phyloP scores from a whole-genome alignment of 1,284 basidiomycete genomes.

The Ganoderma sp. region DNA sequence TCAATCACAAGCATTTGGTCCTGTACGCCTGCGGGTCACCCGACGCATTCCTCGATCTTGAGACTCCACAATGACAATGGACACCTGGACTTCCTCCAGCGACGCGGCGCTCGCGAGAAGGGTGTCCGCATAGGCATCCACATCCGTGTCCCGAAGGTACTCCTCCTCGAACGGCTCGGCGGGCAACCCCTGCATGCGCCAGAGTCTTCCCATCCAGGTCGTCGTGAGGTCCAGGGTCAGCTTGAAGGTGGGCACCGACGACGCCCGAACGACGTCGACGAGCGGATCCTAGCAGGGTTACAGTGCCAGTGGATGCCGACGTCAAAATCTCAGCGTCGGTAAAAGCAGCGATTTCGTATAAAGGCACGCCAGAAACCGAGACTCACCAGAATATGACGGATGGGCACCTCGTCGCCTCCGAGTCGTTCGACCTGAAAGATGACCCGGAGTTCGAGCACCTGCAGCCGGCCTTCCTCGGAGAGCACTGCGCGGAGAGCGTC shows the following conservation, averaged over 20 bases:
- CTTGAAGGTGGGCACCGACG: neutral
- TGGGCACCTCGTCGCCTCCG: neutral
- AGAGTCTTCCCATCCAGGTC: neutral
- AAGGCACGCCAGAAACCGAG: neutral
- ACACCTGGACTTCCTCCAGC: neutral
- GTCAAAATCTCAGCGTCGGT: too few relatives aligned
- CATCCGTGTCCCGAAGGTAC: neutral
- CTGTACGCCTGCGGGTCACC: neutral
- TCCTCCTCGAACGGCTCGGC: neutral
- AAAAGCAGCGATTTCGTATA: too few relatives aligned
- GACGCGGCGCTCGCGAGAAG: neutral
- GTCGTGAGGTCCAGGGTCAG: neutral
- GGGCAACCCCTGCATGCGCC: neutral
- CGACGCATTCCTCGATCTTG: neutral
- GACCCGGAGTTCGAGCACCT: neutral
- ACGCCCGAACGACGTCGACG: neutral
- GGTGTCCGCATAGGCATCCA: neutral
- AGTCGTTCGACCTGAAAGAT: neutral
- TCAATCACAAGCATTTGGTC: neutral
- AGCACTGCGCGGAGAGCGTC: neutral
- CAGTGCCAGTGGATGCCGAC: too few relatives aligned
- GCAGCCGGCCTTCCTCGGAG: neutral
- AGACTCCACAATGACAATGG: neutral
- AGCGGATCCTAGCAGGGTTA: neutral
- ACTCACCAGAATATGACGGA: neutral